Percentiles rank a stretch among this genome's conserved stretches.
These are phyloP conservation scores for Carnegiea gigantea DNA, from an alignment of 179 eudicot species.

Conservation along the genomic window DNA sequence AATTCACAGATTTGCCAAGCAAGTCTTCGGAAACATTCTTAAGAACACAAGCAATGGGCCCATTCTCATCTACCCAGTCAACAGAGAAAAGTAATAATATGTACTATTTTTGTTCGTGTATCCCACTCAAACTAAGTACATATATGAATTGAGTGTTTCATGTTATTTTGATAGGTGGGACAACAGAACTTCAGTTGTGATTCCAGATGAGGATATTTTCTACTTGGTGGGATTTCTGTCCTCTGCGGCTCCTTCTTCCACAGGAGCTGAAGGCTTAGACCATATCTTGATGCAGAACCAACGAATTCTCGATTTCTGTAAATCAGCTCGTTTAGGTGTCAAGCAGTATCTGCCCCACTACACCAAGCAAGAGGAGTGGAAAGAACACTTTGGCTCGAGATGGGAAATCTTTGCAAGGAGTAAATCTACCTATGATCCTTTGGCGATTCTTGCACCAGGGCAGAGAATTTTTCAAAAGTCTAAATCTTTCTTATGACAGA, in stretches of 20 bases:
- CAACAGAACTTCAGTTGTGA: constrained; percentile 62
- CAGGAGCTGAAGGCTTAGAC: constrained; percentile 55
- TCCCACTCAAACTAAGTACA: neutral
- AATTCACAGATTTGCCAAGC: constrained; percentile 60
- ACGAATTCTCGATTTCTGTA: constrained; percentile 59
- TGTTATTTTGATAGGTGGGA: constrained; percentile 54
- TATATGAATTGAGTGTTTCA: neutral
- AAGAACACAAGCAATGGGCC: constrained; percentile 71
- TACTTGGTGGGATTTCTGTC: constrained; percentile 70
- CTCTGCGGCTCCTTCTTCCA: constrained; percentile 63
- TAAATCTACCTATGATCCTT: constrained; percentile 74
- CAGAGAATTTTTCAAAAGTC: constrained; percentile 71
- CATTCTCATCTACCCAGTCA: constrained; percentile 68
- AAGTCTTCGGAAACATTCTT: constrained; percentile 73
- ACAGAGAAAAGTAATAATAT: constrained; percentile 55
- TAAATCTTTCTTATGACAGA: constrained; percentile 26
- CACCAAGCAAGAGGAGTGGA: constrained; percentile 64
- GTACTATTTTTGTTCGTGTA: neutral
- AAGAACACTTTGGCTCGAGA: constrained; percentile 62
- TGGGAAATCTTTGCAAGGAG: constrained; percentile 63
- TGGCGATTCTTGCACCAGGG: constrained; percentile 83
- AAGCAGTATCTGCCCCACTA: constrained; percentile 85
- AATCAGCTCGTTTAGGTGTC: constrained; percentile 49
- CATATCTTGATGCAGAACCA: constrained; percentile 49
- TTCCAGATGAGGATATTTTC: constrained; percentile 66